phyloP scores from a whole-genome alignment of 1,284 basidiomycete genomes.

The Tylopilus sp. region DNA sequence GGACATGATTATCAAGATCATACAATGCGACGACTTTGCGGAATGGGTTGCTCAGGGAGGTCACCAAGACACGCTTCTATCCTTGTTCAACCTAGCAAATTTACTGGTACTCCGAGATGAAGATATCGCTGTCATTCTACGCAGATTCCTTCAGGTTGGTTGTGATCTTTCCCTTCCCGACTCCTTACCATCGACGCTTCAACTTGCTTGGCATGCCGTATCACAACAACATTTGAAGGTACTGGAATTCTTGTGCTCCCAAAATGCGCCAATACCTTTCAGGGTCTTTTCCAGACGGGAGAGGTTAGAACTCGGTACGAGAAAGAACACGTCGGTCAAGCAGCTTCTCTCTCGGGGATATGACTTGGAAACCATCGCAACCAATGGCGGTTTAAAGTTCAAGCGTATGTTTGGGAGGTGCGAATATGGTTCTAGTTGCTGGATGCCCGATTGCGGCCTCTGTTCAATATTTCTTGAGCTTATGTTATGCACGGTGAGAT shows the following conservation, averaged over 20 bases:
- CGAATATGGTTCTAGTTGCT: not conserved
- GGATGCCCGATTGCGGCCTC: not conserved
- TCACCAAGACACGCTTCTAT: not conserved
- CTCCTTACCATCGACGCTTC: not conserved
- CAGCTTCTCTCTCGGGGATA: not conserved
- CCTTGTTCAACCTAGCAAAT: not conserved
- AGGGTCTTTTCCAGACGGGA: not conserved
- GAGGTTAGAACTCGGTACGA: too few relatives aligned
- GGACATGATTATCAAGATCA: not conserved
- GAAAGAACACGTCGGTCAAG: too few relatives aligned
- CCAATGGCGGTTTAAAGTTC: not conserved
- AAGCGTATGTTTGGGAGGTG: not conserved
- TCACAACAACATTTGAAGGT: rapidly evolving
- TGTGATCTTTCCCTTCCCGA: not conserved
- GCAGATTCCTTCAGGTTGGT: not conserved
- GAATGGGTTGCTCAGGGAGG: not conserved
- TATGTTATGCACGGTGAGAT: not conserved
- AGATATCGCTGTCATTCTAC: not conserved
- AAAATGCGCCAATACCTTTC: not conserved
- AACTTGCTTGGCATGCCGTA: not conserved
- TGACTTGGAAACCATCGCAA: not conserved
- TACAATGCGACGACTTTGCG: not conserved
- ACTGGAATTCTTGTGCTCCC: not conserved
- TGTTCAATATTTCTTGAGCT: not conserved
- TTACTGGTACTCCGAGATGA: not conserved